A percentile compares a stretch with the other conserved stretches of the same genome.
These are phyloP conservation scores for Malus hybrid DNA, from an alignment of 331 rosid species.

Conservation along the genomic window DNA sequence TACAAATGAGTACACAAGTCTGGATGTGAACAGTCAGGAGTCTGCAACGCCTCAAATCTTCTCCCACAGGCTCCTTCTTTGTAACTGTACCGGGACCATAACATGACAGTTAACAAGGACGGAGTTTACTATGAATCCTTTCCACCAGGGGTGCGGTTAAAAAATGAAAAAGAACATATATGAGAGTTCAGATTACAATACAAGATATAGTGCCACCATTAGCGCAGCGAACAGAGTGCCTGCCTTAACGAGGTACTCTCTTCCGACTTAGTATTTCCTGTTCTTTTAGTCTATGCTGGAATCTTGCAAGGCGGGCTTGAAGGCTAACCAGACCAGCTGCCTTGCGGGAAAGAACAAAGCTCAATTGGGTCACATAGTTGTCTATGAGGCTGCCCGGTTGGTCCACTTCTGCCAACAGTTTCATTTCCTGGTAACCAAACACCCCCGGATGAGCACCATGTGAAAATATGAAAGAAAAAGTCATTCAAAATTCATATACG, in stretches of 20 bases:
- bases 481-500: background rate
- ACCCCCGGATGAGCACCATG: background rate
- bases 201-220: constrained; percentile 9
- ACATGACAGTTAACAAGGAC: background rate
- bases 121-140: background rate
- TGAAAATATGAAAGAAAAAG: background rate
- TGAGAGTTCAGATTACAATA: constrained; percentile 6
- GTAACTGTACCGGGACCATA: background rate
- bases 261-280: constrained; percentile 86
- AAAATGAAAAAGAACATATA: background rate
- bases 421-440: constrained; percentile 71
- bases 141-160: background rate
- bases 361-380: constrained; percentile 80
- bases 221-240: constrained; percentile 10
- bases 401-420: constrained; percentile 91
- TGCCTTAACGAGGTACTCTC: constrained; percentile 63
- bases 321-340: constrained; percentile 87
- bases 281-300: constrained; percentile 91
- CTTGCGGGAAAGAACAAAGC: constrained; percentile 87
- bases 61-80: background rate
- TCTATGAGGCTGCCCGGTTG: constrained; percentile 93
- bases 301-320: constrained; percentile 90
- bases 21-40: constrained; percentile 11
- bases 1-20: constrained; percentile 12
- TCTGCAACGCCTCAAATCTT: constrained; percentile 1